Conservation (phyloP, 2,329 filamentous ascomycete genomes). For the Fusarium sp. region DNA sequence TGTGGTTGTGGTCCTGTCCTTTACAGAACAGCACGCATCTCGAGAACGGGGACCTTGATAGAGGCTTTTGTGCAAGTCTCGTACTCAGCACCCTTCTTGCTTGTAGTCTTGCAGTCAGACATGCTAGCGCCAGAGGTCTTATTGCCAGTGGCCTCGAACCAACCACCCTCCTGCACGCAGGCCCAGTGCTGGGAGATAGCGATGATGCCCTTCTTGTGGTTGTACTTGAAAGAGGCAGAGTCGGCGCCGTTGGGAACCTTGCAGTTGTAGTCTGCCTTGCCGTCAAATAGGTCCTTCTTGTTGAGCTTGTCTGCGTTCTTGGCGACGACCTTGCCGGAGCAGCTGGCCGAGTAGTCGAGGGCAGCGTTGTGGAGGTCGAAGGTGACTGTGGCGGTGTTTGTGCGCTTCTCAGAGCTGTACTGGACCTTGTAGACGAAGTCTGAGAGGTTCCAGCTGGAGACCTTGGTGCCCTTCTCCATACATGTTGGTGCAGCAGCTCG, state of each 20-base stretch:
- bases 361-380: constrained; percentile 63
- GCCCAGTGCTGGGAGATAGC: constrained; percentile 62
- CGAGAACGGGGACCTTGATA: constrained; percentile 43
- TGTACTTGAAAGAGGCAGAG: constrained; percentile 58
- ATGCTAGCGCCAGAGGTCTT: constrained; percentile 42
- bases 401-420: constrained; percentile 62
- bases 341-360: constrained; percentile 54
- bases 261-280: constrained; percentile 59
- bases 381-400: constrained; percentile 57
- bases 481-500: constrained; percentile 34
- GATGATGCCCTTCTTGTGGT: constrained; percentile 53
- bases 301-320: constrained; percentile 30
- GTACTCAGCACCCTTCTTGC: constrained; percentile 49
- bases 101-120: constrained; percentile 17
- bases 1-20: neutral
- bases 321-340: constrained; percentile 54
- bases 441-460: constrained; percentile 54
- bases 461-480: constrained; percentile 39
- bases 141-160: constrained; percentile 48
- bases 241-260: constrained; percentile 44
- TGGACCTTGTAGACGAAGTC: constrained; percentile 62
- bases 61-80: constrained; percentile 46
- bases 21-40: constrained; percentile 48
- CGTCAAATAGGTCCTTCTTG: constrained; percentile 62
- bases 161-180: constrained; percentile 56